Conservation (phyloP, 352 stramenopile species). For the Globisporangium cylindrosporum region DNA sequence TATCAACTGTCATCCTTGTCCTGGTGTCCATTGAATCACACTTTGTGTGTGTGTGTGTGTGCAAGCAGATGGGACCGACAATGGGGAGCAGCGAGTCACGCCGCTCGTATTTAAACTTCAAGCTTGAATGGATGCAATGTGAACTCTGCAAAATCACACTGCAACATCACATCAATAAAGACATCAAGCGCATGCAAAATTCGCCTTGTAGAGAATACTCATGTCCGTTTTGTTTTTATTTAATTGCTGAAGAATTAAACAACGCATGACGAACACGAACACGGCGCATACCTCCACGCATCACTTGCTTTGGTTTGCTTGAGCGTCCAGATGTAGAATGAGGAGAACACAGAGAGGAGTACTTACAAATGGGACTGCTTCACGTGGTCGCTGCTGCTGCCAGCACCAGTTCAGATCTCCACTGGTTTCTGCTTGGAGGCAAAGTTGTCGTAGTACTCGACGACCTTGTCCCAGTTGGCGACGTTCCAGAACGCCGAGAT, state of each 20-base stretch:
- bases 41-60: not conserved
- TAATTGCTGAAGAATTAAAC: conserved; percentile 12
- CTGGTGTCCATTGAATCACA: not conserved
- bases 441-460: conserved; percentile 91
- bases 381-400: conserved; percentile 11
- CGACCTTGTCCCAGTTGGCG: conserved; percentile 93
- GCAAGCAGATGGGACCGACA: conserved; percentile 28
- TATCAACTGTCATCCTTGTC: not conserved
- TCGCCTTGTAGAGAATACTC: not conserved
- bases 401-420: conserved; percentile 61
- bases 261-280: not conserved
- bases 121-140: not conserved
- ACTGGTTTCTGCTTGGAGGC: conserved; percentile 83
- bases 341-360: conserved; percentile 11
- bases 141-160: not conserved
- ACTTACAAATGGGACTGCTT: conserved; percentile 15
- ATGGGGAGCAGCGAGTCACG: conserved; percentile 31
- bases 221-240: not conserved
- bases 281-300: not conserved
- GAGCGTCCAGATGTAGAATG: not conserved
- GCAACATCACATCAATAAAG: not conserved
- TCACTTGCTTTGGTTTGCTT: not conserved
- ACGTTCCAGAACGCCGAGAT: conserved; percentile 98
- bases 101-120: conserved; percentile 29
- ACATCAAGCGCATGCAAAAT: not conserved